Conservation (phyloP, 768 basidiomycete species). For the Russula compacta region DNA sequence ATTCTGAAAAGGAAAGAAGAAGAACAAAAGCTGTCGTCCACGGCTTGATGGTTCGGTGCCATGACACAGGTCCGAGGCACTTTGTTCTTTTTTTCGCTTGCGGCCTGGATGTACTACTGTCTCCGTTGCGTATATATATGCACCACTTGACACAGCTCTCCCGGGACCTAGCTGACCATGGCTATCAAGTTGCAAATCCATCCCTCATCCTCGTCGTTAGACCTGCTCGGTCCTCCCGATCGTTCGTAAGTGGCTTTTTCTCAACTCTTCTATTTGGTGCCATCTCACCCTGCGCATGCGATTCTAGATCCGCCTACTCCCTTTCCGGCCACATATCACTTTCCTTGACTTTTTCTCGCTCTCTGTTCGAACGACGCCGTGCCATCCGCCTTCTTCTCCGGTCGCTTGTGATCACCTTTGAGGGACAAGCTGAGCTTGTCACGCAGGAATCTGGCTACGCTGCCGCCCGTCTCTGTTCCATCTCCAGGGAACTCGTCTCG, state of each 20-base stretch:
- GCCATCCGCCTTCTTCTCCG: slow-evolving; percentile 48
- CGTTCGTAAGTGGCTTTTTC: slow-evolving; percentile 39
- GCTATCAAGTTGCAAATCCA: slow-evolving; percentile 56
- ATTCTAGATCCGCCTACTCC: slow-evolving; percentile 72
- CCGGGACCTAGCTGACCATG: slow-evolving; percentile 34
- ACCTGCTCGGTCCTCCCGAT: slow-evolving; percentile 66
- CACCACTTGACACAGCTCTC: background rate
- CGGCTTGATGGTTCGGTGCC: background rate
- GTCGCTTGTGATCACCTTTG: slow-evolving; percentile 69
- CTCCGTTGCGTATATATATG: background rate
- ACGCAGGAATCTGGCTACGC: slow-evolving; percentile 59
- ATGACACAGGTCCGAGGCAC: background rate
- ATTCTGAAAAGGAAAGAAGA: background rate
- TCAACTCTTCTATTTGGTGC: background rate
- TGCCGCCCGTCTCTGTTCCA: slow-evolving; percentile 54
- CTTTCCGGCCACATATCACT: slow-evolving; percentile 75
- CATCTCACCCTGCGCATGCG: background rate
- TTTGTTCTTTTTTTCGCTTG: background rate
- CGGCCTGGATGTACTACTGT: background rate
- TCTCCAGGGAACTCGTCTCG: slow-evolving; percentile 51
- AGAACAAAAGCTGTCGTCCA: background rate
- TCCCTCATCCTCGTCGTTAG: slow-evolving; percentile 46
- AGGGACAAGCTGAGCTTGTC: slow-evolving; percentile 75
- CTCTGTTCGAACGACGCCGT: slow-evolving; percentile 46
- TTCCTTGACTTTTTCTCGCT: slow-evolving; percentile 47